A percentile compares a stretch with the other conserved stretches of the same genome.
Conservation (phyloP, 164 flowering plant species). For the Umbellularia californica region DNA sequence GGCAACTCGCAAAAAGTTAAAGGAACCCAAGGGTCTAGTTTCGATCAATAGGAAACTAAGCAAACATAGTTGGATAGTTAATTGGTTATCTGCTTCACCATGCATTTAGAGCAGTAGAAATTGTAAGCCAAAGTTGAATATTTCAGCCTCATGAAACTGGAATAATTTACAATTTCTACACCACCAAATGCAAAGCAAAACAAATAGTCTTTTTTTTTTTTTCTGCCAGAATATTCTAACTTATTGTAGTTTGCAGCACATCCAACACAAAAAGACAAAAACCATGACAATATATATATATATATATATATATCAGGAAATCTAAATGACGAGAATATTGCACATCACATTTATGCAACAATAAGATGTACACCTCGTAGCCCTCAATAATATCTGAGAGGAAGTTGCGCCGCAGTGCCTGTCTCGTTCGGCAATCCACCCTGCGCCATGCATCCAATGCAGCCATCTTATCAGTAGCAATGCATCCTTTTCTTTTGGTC, state of each 20-base stretch:
- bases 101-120: background rate
- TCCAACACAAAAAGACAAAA: background rate
- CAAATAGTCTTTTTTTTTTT: background rate
- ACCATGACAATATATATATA: too few relatives aligned
- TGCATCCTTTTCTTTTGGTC: conserved; percentile 32
- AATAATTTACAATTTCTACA: background rate
- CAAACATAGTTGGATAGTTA: background rate
- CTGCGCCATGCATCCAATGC: conserved; percentile 87
- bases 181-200: background rate
- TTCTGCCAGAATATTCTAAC: background rate
- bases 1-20: background rate
- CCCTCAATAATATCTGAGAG: conserved; percentile 60
- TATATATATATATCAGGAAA: too few relatives aligned
- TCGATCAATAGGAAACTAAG: background rate
- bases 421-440: conserved; percentile 77
- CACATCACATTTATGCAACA: background rate
- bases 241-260: background rate
- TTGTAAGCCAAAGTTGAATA: background rate
- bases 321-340: background rate
- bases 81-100: background rate
- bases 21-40: background rate
- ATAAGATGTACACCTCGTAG: conserved; percentile 54
- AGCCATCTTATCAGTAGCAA: conserved; percentile 63
- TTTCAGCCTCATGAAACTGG: background rate
- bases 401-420: conserved; percentile 75